Percentiles rank a stretch among this genome's conserved stretches.
Conservation (phyloP, 225 moss, liverwort and hornwort species). For the Pseudoscleropodium purum region DNA sequence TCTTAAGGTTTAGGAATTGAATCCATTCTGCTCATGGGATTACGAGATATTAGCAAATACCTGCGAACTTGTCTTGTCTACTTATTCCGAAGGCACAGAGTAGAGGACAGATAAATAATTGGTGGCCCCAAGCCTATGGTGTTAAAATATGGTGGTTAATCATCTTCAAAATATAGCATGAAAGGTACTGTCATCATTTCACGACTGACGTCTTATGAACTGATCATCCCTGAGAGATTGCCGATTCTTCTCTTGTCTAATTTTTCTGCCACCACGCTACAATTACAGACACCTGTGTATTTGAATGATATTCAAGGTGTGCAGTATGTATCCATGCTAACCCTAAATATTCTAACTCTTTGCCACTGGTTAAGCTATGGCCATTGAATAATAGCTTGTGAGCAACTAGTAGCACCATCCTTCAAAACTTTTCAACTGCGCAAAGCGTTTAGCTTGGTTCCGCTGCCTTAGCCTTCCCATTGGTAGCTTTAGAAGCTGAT, state of each 20-base stretch:
- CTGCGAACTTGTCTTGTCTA: neutral
- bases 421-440: neutral
- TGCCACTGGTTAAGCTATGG: neutral
- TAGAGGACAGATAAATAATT: neutral
- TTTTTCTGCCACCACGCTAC: neutral
- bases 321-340: neutral
- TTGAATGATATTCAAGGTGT: neutral
- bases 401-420: neutral
- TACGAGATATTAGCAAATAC: neutral
- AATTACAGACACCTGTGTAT: neutral
- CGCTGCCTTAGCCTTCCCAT: neutral
- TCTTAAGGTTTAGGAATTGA: neutral
- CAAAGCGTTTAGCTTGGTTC: neutral
- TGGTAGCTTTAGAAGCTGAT: constrained; percentile 12
- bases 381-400: neutral
- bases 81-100: neutral
- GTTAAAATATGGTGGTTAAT: neutral
- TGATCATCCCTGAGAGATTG: neutral
- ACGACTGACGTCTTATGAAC: neutral
- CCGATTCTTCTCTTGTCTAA: neutral
- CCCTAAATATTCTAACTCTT: neutral
- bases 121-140: neutral
- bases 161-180: neutral
- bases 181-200: neutral
- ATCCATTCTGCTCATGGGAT: neutral